phyloP scores from a whole-genome alignment of 2,329 filamentous ascomycete genomes.

The Talaromyces atroroseus region DNA sequence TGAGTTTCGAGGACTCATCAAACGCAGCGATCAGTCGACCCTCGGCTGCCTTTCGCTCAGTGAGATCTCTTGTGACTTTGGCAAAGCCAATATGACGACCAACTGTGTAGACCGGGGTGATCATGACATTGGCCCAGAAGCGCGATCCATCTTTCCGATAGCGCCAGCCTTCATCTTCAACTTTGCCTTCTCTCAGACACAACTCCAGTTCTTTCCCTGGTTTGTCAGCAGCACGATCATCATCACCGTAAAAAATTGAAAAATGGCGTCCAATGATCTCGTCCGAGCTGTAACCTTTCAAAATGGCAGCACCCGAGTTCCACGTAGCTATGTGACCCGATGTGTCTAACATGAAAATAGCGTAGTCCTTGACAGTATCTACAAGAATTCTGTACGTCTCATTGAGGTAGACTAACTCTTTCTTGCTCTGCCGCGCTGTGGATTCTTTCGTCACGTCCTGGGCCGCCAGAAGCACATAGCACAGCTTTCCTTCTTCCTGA shows the following conservation, averaged over 20 bases:
- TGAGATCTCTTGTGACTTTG: constrained; percentile 56
- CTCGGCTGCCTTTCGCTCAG: constrained; percentile 52
- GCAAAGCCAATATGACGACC: constrained; percentile 53
- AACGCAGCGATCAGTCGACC: constrained; percentile 52
- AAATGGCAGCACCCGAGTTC: constrained; percentile 52
- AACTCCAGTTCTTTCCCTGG: constrained; percentile 48
- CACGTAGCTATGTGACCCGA: constrained; percentile 53
- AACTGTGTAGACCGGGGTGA: constrained; percentile 51
- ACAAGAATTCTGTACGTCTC: constrained; percentile 58
- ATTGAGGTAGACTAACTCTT: constrained; percentile 41
- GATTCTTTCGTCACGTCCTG: constrained; percentile 33
- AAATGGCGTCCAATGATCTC: constrained; percentile 57
- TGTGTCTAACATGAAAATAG: constrained; percentile 58
- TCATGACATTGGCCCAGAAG: constrained; percentile 58
- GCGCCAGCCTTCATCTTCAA: constrained; percentile 58
- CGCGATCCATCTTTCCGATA: constrained; percentile 53
- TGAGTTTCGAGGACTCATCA: constrained; percentile 59
- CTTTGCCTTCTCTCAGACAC: constrained; percentile 50
- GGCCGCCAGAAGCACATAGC: constrained; percentile 41
- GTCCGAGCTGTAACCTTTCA: constrained; percentile 51
- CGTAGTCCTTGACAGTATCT: constrained; percentile 57
- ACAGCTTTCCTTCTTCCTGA: constrained; percentile 32
- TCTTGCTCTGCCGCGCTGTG: constrained; percentile 20
- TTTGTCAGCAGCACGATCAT: constrained; percentile 47
- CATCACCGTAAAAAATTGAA: constrained; percentile 51